phyloP scores from a whole-genome alignment of 768 basidiomycete species.

The Tricholoma hemisulphureum region DNA sequence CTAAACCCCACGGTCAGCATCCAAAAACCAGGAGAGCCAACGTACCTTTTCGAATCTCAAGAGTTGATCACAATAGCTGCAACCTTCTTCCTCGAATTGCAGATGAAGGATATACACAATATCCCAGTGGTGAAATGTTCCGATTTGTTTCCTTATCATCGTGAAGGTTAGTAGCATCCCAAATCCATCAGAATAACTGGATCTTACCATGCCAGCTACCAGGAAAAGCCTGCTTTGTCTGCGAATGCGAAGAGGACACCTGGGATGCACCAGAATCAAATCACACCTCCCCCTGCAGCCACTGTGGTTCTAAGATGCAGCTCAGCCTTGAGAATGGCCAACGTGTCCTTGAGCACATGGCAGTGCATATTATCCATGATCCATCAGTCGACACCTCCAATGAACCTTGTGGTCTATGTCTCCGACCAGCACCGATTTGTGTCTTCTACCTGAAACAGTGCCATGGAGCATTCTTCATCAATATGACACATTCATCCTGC shows the following conservation, averaged over 20 bases:
- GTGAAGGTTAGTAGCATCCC: too few relatives aligned
- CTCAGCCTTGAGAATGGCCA: too few relatives aligned
- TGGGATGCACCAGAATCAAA: too few relatives aligned
- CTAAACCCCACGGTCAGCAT: too few relatives aligned
- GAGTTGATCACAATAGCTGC: constrained; percentile 7
- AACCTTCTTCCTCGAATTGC: neutral
- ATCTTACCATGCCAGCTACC: too few relatives aligned
- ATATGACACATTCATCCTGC: neutral
- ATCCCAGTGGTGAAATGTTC: neutral
- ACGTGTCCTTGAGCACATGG: too few relatives aligned
- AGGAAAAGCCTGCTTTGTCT: constrained; percentile 15
- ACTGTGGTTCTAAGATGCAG: too few relatives aligned
- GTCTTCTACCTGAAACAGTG: neutral
- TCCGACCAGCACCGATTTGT: neutral
- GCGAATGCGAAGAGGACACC: neutral
- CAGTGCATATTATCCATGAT: too few relatives aligned
- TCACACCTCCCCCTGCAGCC: too few relatives aligned
- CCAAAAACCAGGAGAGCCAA: too few relatives aligned
- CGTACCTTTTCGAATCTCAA: neutral
- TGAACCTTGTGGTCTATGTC: neutral
- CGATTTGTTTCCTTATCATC: neutral
- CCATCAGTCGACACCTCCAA: too few relatives aligned
- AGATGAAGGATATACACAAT: neutral
- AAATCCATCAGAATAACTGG: too few relatives aligned
- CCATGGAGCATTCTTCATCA: neutral